Conservation (phyloP, 2,329 filamentous ascomycete species). For the Curvularia sp. region DNA sequence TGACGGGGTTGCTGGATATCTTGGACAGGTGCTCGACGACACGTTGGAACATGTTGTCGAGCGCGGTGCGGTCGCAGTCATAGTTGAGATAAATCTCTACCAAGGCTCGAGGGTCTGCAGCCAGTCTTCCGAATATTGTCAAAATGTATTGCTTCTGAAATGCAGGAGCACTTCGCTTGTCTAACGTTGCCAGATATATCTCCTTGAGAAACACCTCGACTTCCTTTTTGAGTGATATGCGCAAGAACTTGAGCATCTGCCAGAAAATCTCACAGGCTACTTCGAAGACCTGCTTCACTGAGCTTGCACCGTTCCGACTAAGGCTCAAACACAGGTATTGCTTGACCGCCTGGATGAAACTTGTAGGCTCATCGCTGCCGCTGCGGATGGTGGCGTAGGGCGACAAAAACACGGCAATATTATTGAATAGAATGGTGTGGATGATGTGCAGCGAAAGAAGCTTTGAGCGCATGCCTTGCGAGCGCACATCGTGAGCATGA, state of each 20-base stretch:
- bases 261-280: conserved; percentile 98
- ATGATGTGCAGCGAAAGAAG: conserved; percentile 94
- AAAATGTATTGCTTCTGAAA: conserved; percentile 95
- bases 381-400: conserved; percentile 91
- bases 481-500: conserved; percentile 89
- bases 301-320: conserved; percentile 93
- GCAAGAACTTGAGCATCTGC: conserved; percentile 93
- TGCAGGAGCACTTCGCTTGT: conserved; percentile 82
- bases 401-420: conserved; percentile 88
- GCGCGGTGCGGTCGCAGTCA: conserved; percentile 88
- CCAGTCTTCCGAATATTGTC: conserved; percentile 81
- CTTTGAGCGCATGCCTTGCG: conserved; percentile 97
- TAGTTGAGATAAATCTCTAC: conserved; percentile 98
- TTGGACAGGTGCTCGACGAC: conserved; percentile 93
- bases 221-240: conserved; percentile 96
- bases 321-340: conserved; percentile 96
- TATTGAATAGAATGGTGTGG: conserved; percentile 93
- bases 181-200: conserved; percentile 91
- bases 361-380: conserved; percentile 86
- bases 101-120: conserved; percentile 82
- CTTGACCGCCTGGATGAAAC: conserved; percentile 92
- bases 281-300: conserved; percentile 89
- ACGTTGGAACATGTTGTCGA: conserved; percentile 96
- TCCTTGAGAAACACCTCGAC: conserved; percentile 98
- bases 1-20: conserved; percentile 79